These are phyloP conservation scores for Cutaneotrichosporon mucoides DNA, from an alignment of 1,284 basidiomycete species.

Conservation along the genomic window DNA sequence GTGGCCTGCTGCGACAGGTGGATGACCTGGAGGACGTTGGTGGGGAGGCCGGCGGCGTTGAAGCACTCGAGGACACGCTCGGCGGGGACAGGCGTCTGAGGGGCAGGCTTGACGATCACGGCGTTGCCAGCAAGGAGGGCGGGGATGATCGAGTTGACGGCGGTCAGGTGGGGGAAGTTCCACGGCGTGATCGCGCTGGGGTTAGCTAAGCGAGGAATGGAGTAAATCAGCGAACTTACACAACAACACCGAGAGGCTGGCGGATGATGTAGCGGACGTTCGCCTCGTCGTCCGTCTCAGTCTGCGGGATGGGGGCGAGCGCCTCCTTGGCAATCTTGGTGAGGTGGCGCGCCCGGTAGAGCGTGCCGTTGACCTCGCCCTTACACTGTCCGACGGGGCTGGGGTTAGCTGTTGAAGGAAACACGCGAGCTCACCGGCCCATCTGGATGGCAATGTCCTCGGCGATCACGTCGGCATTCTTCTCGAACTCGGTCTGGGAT, in stretches of 20 bases:
- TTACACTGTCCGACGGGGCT: constrained; percentile 72
- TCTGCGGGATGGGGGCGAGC: constrained; percentile 70
- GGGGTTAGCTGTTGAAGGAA: neutral
- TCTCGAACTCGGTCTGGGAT: constrained; percentile 67
- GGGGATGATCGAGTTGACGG: constrained; percentile 85
- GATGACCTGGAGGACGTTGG: constrained; percentile 69
- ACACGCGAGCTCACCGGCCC: constrained; percentile 57
- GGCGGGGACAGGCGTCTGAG: constrained; percentile 83
- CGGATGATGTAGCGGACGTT: constrained; percentile 78
- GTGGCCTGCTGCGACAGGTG: constrained; percentile 70
- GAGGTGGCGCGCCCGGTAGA: constrained; percentile 79
- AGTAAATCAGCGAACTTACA: constrained; percentile 68
- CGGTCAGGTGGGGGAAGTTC: constrained; percentile 83
- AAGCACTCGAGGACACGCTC: constrained; percentile 73
- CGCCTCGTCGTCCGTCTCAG: constrained; percentile 72
- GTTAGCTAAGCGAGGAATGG: neutral
- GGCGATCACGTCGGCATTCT: constrained; percentile 64
- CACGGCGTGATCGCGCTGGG: constrained; percentile 33
- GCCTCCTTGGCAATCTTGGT: constrained; percentile 72
- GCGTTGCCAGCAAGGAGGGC: constrained; percentile 80
- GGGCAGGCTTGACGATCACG: constrained; percentile 88
- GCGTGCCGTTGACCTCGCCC: constrained; percentile 74
- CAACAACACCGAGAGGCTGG: constrained; percentile 78
- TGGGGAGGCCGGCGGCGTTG: constrained; percentile 68
- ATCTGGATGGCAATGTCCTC: constrained; percentile 73